Conservation (phyloP, 352 stramenopile species). For the Saprolegnia parasitica region DNA sequence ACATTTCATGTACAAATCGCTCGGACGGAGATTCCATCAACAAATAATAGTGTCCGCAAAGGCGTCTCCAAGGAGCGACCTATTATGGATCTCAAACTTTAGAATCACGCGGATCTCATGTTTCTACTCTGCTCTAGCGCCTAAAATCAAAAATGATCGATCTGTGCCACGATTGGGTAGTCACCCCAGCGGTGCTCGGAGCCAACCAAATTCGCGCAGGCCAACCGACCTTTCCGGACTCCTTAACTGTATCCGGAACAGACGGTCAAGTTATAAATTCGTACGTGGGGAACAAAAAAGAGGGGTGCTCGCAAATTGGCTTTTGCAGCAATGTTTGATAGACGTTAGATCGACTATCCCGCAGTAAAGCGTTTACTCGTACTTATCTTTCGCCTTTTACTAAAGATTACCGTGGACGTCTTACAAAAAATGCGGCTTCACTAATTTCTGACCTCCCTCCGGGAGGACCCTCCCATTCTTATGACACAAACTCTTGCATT, state of each 20-base stretch:
- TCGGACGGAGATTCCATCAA: slow-evolving; percentile 23
- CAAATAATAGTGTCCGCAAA: slow-evolving; percentile 27
- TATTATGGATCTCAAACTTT: slow-evolving; percentile 31
- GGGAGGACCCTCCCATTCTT: slow-evolving; percentile 9
- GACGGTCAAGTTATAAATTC: too few species aligned
- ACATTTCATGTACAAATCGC: neutral
- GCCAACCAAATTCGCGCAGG: neutral
- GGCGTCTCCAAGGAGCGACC: neutral
- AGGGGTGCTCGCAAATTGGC: neutral
- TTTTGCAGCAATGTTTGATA: neutral
- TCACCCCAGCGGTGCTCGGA: neutral
- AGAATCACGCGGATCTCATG: slow-evolving; percentile 22
- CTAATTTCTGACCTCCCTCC: slow-evolving; percentile 54
- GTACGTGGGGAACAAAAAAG: neutral
- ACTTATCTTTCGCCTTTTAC: slow-evolving; percentile 93
- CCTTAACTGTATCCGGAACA: neutral
- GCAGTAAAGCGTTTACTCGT: slow-evolving; percentile 34
- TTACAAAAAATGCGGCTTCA: slow-evolving; percentile 69
- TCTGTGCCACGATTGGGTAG: neutral
- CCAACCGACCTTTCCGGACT: neutral
- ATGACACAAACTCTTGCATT: too few species aligned
- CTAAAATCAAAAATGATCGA: slow-evolving; percentile 11
- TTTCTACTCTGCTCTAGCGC: neutral
- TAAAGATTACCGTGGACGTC: slow-evolving; percentile 90
- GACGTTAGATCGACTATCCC: slow-evolving; percentile 34